These are phyloP conservation scores for Pezicula rhizophila DNA, from an alignment of 2,329 filamentous ascomycete species.

Conservation along the genomic window DNA sequence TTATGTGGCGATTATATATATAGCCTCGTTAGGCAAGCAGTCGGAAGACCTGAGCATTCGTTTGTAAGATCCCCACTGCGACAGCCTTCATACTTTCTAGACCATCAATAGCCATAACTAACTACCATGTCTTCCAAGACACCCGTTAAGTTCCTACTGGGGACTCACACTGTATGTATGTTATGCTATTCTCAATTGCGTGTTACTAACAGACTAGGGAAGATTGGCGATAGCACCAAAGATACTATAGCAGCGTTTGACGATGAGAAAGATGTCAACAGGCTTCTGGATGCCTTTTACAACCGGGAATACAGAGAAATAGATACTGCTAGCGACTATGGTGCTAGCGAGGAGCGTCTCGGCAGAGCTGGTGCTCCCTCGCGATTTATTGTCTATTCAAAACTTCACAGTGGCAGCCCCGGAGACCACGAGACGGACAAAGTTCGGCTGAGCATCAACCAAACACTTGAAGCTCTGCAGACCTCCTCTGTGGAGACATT, in stretches of 20 bases:
- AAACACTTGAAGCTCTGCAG: not conserved
- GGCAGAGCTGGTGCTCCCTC: not conserved
- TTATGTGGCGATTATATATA: not conserved
- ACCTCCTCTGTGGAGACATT: conserved; percentile 58
- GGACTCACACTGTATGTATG: not conserved
- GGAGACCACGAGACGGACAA: not conserved
- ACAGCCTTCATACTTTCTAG: not conserved
- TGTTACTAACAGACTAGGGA: not conserved
- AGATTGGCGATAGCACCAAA: not conserved
- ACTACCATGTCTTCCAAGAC: not conserved
- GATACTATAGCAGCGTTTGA: not conserved
- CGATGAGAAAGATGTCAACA: not conserved
- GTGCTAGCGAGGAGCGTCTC: not conserved
- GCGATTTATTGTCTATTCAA: not conserved
- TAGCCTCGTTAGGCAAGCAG: no score
- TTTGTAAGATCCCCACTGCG: no score
- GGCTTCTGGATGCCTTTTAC: not conserved
- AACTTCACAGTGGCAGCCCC: not conserved
- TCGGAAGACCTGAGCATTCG: no score
- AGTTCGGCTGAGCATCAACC: not conserved
- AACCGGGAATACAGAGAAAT: not conserved
- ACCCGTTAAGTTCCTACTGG: not conserved
- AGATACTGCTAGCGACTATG: not conserved
- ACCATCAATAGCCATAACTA: not conserved
- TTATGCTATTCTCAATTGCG: not conserved